These are phyloP conservation scores for Drosera capensis DNA, from an alignment of 148 eudicot species.

Conservation along the genomic window DNA sequence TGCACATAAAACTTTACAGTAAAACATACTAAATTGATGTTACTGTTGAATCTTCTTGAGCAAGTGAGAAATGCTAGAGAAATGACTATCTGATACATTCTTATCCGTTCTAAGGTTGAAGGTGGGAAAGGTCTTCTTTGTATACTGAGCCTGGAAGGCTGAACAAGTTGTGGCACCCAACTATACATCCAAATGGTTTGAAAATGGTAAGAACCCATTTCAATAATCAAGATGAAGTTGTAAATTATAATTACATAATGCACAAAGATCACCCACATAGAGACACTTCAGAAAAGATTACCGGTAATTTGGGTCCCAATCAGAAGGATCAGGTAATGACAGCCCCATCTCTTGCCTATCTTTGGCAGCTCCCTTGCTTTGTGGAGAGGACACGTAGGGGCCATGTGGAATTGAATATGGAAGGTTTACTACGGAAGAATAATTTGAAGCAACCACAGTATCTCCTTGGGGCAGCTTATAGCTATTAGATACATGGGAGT, in stretches of 20 bases:
- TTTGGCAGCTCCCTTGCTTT: slow-evolving; percentile 19
- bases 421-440: slow-evolving; percentile 20
- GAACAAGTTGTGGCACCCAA: too few species aligned
- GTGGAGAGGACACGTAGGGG: slow-evolving; percentile 18
- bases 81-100: too few species aligned
- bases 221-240: not conserved
- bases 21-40: too few species aligned
- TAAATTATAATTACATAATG: not conserved
- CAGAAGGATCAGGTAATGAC: slow-evolving; percentile 75
- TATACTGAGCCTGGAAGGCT: too few species aligned
- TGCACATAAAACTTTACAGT: too few species aligned
- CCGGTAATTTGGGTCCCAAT: slow-evolving; percentile 99
- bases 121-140: too few species aligned
- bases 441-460: slow-evolving; percentile 17
- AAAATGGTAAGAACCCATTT: too few species aligned
- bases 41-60: too few species aligned
- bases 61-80: too few species aligned
- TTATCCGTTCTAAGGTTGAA: too few species aligned
- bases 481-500: slow-evolving; percentile 23
- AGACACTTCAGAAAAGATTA: slow-evolving; percentile 12
- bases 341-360: slow-evolving; percentile 38
- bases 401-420: slow-evolving; percentile 23
- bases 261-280: not conserved
- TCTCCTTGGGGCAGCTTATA: slow-evolving; percentile 50
- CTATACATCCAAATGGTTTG: too few species aligned